Evolutionary conservation across 495 filamentous ascomycete species (phyloP), one percentile per base, ranked within the genome.

Genomic region (Staphylotrichum longicolle): DNA sequence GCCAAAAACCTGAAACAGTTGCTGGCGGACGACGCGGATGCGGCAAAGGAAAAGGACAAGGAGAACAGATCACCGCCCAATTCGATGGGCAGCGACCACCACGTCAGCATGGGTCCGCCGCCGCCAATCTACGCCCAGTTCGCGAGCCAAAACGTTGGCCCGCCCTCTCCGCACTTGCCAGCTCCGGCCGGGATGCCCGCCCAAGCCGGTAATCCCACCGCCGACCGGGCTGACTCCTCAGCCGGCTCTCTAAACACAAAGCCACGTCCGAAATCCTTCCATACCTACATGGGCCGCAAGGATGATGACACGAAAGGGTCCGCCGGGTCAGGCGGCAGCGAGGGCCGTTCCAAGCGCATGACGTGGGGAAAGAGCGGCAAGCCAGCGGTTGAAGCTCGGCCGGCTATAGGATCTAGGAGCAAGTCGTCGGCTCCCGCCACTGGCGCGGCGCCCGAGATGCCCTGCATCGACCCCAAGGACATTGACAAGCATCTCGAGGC

Each of bases 51-150:
- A 5, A 90, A 86, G 70, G 86, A 94, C 65, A 93, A 95, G 69
- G 91, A 95, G 72, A 95, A 96, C 67, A 77, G 77, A 45, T 83
- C 82, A 9, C 84, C 83, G 10, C 78, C 82, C 12, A 79, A 81
- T 54, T 83, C 85, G 11, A 68, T 76, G 7, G 53, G 57, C 33
- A 54, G 66, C 68, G 72, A 82, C 49, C 72, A 63, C 42, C 75
- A 54, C 73, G 73, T 54, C 8, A 12, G 14, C 15, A 3, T 54
- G 50, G 70, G 77, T 48, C 72, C 83, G 64, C 78, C 83, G 34
- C 88, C 91, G 20, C 91, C 92, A 3, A 87, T 91, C 32, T 96
- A 90, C 80, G 83, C 86, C 3, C 87, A 92, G 67, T 93, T 89
- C 68, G 73, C 76, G 11, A 82, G 71, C 61, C 74, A 74, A 47